Conservation (phyloP, 2,329 filamentous ascomycete species). For the Eutypa lata region DNA sequence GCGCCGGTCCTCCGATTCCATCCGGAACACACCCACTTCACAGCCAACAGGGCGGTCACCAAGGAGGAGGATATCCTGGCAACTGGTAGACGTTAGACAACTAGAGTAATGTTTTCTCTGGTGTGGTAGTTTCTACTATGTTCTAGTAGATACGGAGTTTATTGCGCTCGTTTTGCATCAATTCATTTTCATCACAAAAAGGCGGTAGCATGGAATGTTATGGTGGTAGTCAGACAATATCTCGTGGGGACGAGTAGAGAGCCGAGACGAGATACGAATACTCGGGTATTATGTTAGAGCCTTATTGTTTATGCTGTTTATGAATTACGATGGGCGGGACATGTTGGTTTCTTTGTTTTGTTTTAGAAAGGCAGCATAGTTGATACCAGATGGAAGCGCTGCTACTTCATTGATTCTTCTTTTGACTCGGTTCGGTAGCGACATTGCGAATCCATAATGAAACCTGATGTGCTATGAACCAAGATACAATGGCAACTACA, state of each 20-base stretch:
- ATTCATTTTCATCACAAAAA: slow-evolving; percentile 5
- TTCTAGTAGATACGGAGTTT: slow-evolving; percentile 17
- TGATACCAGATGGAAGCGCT: slow-evolving; percentile 7
- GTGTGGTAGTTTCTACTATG: slow-evolving; percentile 1
- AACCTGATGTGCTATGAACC: slow-evolving; percentile 39
- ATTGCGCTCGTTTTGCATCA: slow-evolving; percentile 12
- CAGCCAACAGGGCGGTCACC: slow-evolving; percentile 24
- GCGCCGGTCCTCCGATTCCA: slow-evolving; percentile 21
- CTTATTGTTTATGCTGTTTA: slow-evolving; percentile 13
- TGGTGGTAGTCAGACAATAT: not conserved
- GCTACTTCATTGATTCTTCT: slow-evolving; percentile 36
- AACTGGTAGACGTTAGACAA: slow-evolving; percentile 18
- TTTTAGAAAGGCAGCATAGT: slow-evolving; percentile 18
- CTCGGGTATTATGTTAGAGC: slow-evolving; percentile 6
- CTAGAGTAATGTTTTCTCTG: not conserved
- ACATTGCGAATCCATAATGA: slow-evolving; percentile 28
- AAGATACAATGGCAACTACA: slow-evolving; percentile 51
- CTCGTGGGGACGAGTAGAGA: not conserved
- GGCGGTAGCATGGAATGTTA: not conserved
- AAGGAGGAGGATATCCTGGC: slow-evolving; percentile 32
- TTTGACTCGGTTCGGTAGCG: slow-evolving; percentile 23
- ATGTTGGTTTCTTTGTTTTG: slow-evolving; percentile 13
- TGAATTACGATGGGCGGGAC: slow-evolving; percentile 17
- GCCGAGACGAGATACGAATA: not conserved
- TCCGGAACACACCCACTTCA: slow-evolving; percentile 24